phyloP scores from a whole-genome alignment of 1,284 basidiomycete species.

The Puccinia hordei region DNA sequence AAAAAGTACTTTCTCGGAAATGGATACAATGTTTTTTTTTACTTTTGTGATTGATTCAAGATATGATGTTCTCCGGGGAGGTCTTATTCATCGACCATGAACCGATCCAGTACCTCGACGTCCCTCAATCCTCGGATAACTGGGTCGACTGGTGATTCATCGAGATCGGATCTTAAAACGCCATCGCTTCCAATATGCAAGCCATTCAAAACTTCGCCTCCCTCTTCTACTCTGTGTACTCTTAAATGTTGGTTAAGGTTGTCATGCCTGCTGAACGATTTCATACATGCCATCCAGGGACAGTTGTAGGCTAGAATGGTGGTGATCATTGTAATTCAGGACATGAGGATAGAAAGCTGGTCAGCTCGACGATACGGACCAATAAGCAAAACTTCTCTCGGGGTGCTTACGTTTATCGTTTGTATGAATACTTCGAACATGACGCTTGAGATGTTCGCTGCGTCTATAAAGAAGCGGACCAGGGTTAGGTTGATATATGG shows the following conservation, averaged over 20 bases:
- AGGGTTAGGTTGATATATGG: too few species aligned
- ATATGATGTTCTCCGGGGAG: background rate
- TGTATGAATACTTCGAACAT: conserved; percentile 75
- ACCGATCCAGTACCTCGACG: conserved; percentile 36
- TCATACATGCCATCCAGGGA: conserved; percentile 47
- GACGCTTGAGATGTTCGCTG: conserved; percentile 76
- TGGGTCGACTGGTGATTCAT: conserved; percentile 38
- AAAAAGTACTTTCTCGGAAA: too few species aligned
- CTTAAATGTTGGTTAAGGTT: conserved; percentile 54
- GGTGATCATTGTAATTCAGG: background rate
- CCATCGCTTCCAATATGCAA: conserved; percentile 44
- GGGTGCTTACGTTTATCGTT: conserved; percentile 71
- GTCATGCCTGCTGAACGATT: conserved; percentile 49
- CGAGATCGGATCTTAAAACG: conserved; percentile 37
- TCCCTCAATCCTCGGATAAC: conserved; percentile 24
- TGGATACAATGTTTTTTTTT: conserved; percentile 11
- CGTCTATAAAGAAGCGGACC: conserved; percentile 58
- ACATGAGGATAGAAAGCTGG: background rate
- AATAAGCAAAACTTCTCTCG: conserved; percentile 22
- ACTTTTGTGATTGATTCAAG: background rate
- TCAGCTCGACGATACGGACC: background rate
- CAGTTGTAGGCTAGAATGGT: conserved; percentile 42
- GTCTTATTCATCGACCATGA: conserved; percentile 35
- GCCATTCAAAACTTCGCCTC: conserved; percentile 42
- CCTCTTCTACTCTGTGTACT: conserved; percentile 43